These are phyloP conservation scores for Dothiorella sarmentorum DNA, from an alignment of 2,329 filamentous ascomycete species.

Conservation along the genomic window DNA sequence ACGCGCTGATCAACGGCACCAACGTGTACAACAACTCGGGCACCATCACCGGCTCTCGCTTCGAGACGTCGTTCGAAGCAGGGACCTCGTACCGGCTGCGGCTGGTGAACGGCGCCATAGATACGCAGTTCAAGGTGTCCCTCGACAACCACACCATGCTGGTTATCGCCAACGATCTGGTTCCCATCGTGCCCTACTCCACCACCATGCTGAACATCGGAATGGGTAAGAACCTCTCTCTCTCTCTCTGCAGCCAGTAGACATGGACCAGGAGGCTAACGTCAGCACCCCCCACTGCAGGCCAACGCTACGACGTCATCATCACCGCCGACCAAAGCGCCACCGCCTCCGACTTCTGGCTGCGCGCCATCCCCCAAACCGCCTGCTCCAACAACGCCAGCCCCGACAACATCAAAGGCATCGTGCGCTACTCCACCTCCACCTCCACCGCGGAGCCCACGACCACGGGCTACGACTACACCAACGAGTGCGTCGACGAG, in stretches of 20 bases:
- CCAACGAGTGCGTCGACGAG: slow-evolving; percentile 12
- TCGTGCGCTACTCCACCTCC: slow-evolving; percentile 3
- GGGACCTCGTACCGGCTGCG: slow-evolving; percentile 57
- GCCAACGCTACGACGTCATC: slow-evolving; percentile 41
- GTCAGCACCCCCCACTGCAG: too few relatives aligned
- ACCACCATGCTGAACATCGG: slow-evolving; percentile 34
- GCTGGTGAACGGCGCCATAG: slow-evolving; percentile 52
- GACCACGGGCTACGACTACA: neutral
- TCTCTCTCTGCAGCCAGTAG: too few relatives aligned
- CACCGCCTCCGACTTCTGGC: slow-evolving; percentile 18
- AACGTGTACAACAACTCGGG: slow-evolving; percentile 14
- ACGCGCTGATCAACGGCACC: slow-evolving; percentile 49
- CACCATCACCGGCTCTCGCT: slow-evolving; percentile 21
- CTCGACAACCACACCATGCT: slow-evolving; percentile 41
- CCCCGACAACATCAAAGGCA: slow-evolving; percentile 15
- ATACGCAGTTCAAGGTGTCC: slow-evolving; percentile 31
- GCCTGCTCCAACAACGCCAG: slow-evolving; percentile 3
- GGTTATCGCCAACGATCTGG: slow-evolving; percentile 44
- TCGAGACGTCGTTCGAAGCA: slow-evolving; percentile 36
- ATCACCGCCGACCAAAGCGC: slow-evolving; percentile 33
- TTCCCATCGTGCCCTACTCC: slow-evolving; percentile 37
- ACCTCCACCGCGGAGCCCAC: neutral
- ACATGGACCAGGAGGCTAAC: too few relatives aligned
- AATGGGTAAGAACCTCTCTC: slow-evolving; percentile 22
- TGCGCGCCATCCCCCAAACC: slow-evolving; percentile 11